Evolutionary conservation across 148 eudicot genomes (phyloP).

Genomic region (Spergularia marina): DNA sequence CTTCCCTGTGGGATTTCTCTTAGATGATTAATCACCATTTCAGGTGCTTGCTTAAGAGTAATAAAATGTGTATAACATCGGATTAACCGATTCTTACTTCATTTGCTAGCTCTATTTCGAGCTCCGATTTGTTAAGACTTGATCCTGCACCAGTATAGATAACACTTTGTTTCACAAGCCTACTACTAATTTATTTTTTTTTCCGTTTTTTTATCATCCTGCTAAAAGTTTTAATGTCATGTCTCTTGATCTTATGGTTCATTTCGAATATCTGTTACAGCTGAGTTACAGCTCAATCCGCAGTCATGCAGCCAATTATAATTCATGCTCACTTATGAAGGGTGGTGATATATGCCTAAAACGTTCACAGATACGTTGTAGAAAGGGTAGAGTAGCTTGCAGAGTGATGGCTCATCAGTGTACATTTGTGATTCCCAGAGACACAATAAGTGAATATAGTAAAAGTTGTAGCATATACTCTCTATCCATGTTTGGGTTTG

Average conservation of each 20-base stretch:
- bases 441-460: slow-evolving; percentile 27
- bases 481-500: slow-evolving; percentile 30
- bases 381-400: slow-evolving; percentile 34
- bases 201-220: not conserved
- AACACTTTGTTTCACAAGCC: no score
- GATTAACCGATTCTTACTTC: no score
- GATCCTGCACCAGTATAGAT: no score
- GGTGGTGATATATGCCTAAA: slow-evolving; percentile 28
- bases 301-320: slow-evolving; percentile 22
- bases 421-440: slow-evolving; percentile 27
- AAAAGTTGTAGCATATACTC: slow-evolving; percentile 28
- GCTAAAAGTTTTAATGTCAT: not conserved
- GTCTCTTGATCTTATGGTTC: slow-evolving; percentile 16
- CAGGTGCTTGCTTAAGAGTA: no score
- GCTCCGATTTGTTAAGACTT: no score
- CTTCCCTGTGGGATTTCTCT: no score
- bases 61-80: no score
- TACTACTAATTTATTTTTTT: not conserved
- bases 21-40: no score
- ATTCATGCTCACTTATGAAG: slow-evolving; percentile 17
- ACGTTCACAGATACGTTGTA: slow-evolving; percentile 34
- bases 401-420: slow-evolving; percentile 29
- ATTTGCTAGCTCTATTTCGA: no score
- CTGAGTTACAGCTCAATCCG: slow-evolving; percentile 21
- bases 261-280: slow-evolving; percentile 17